phyloP scores from a whole-genome alignment of 2,329 filamentous ascomycete species.

The Penicillium olsonii region DNA sequence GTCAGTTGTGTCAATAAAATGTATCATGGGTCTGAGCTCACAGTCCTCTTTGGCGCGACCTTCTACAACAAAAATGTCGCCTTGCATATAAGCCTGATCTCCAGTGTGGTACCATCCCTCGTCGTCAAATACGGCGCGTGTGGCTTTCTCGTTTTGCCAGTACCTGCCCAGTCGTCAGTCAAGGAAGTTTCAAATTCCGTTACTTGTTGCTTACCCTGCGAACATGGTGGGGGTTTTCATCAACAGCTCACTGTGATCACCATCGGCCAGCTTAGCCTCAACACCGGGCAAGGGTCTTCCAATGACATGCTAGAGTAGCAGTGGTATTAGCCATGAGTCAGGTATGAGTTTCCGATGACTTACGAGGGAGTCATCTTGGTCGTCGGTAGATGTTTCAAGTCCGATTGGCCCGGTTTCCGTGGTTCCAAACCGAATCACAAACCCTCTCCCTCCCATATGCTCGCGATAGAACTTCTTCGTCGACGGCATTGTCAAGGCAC shows the following conservation, averaged over 20 bases:
- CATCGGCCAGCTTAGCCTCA: constrained; percentile 7
- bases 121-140: not conserved
- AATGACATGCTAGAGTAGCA: not conserved
- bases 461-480: too few species aligned
- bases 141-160: not conserved
- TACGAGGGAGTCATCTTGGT: not conserved
- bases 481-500: too few species aligned
- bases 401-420: too few species aligned
- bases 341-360: not conserved
- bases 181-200: not conserved
- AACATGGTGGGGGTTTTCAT: constrained; percentile 3
- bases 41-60: not conserved
- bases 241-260: constrained; percentile 10
- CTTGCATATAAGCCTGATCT: not conserved
- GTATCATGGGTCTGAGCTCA: not conserved
- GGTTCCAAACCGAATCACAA: too few species aligned
- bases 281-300: not conserved
- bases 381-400: not conserved
- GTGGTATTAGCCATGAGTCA: too few species aligned
- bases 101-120: not conserved
- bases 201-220: not conserved
- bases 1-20: not conserved
- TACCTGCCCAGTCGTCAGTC: not conserved
- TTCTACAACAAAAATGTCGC: not conserved
- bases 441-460: too few species aligned